These are phyloP conservation scores for Moniliophthora roreri DNA, from an alignment of 1,284 basidiomycete genomes.

Conservation along the genomic window DNA sequence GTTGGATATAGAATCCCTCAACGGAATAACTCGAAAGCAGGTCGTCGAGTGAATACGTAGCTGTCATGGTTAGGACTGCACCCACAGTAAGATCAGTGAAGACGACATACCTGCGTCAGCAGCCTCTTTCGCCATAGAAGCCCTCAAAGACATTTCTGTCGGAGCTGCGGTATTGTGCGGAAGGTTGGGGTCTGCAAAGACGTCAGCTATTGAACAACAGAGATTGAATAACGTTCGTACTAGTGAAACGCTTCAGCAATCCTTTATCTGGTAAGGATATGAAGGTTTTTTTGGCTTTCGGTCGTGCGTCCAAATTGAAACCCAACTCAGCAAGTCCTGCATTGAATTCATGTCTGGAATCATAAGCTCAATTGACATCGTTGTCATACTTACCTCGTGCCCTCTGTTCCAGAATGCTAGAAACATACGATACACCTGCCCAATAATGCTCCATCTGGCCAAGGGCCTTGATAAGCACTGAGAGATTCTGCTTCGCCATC, in stretches of 20 bases:
- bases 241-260: slow-evolving; percentile 32
- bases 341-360: background rate
- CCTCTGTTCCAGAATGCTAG: slow-evolving; percentile 25
- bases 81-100: background rate
- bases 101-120: slow-evolving; percentile 22
- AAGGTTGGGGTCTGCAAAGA: slow-evolving; percentile 25
- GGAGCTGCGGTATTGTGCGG: slow-evolving; percentile 34
- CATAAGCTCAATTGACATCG: slow-evolving; percentile 13
- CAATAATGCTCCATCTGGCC: slow-evolving; percentile 35
- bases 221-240: slow-evolving; percentile 9
- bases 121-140: slow-evolving; percentile 29
- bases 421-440: slow-evolving; percentile 34
- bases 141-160: slow-evolving; percentile 34
- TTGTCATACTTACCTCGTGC: slow-evolving; percentile 22
- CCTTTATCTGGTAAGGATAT: slow-evolving; percentile 39
- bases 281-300: slow-evolving; percentile 18
- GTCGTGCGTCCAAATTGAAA: slow-evolving; percentile 16
- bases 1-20: slow-evolving; percentile 34
- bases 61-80: slow-evolving; percentile 16
- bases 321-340: slow-evolving; percentile 5
- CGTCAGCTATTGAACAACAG: too few species aligned
- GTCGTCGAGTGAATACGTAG: slow-evolving; percentile 28
- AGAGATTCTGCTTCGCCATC: slow-evolving; percentile 34
- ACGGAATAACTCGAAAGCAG: slow-evolving; percentile 35
- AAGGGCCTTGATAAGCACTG: slow-evolving; percentile 30